Evolutionary conservation across 768 basidiomycete species (phyloP).

Genomic region (Chiua virens): DNA sequence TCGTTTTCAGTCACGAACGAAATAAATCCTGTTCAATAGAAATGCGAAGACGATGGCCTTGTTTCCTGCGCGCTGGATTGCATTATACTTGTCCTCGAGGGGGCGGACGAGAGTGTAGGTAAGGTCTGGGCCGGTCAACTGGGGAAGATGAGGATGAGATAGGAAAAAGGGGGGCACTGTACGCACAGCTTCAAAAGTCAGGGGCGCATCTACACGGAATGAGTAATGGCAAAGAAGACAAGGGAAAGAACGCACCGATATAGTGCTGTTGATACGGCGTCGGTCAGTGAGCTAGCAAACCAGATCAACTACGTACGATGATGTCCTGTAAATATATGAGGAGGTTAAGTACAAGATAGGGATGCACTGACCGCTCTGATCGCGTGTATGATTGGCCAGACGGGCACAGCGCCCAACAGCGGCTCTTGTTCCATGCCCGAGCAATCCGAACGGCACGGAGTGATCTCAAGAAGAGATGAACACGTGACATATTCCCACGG

Average conservation of each 20-base stretch:
- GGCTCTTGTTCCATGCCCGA: conserved; percentile 35
- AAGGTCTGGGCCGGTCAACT: conserved; percentile 84
- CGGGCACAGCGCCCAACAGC: conserved; percentile 53
- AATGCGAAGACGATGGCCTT: conserved; percentile 86
- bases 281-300: conserved; percentile 6
- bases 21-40: conserved; percentile 84
- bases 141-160: conserved; percentile 13
- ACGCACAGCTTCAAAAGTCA: conserved; percentile 77
- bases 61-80: conserved; percentile 71
- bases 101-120: conserved; percentile 90
- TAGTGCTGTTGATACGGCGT: conserved; percentile 47
- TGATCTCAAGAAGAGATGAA: too few species aligned
- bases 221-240: background rate
- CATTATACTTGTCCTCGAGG: conserved; percentile 81
- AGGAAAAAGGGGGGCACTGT: background rate
- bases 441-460: background rate
- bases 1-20: conserved; percentile 70
- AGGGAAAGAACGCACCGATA: conserved; percentile 50
- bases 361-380: conserved; percentile 56
- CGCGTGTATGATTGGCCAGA: conserved; percentile 82
- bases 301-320: conserved; percentile 41
- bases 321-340: conserved; percentile 51
- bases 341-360: background rate
- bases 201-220: conserved; percentile 65
- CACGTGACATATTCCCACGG: conserved; percentile 19